These are phyloP conservation scores for Neurospora sp. DNA, from an alignment of 495 filamentous ascomycete genomes.

Conservation along the genomic window DNA sequence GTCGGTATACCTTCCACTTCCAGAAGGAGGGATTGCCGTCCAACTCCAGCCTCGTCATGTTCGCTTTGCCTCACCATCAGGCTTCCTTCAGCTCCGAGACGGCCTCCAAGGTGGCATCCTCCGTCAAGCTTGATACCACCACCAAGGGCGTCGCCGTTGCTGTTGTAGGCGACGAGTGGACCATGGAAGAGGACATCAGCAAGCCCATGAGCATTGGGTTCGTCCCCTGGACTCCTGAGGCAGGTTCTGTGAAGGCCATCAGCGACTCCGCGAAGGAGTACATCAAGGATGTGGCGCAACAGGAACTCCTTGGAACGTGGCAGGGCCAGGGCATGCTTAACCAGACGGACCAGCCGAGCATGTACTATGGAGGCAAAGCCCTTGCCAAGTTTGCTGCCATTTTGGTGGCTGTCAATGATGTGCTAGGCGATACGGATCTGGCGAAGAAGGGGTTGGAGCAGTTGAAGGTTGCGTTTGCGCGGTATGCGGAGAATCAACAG, in stretches of 20 bases:
- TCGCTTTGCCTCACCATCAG: slow-evolving; percentile 79
- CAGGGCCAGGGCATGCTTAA: slow-evolving; percentile 53
- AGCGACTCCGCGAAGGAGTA: slow-evolving; percentile 39
- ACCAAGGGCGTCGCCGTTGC: slow-evolving; percentile 76
- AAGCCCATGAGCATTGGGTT: slow-evolving; percentile 67
- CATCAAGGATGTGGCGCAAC: slow-evolving; percentile 47
- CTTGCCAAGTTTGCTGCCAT: slow-evolving; percentile 78
- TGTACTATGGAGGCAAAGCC: slow-evolving; percentile 94
- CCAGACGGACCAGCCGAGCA: slow-evolving; percentile 71
- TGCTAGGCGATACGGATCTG: slow-evolving; percentile 49
- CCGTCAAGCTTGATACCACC: slow-evolving; percentile 61
- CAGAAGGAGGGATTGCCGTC: slow-evolving; percentile 50
- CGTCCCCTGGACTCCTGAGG: slow-evolving; percentile 56
- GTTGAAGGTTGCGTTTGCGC: slow-evolving; percentile 66
- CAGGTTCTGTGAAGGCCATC: slow-evolving; percentile 41
- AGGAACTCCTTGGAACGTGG: slow-evolving; percentile 41
- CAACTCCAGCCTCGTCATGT: slow-evolving; percentile 60
- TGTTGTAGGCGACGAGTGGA: slow-evolving; percentile 68
- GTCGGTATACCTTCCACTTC: slow-evolving; percentile 65
- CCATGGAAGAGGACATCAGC: slow-evolving; percentile 53
- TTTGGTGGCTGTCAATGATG: slow-evolving; percentile 55
- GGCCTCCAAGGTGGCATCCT: slow-evolving; percentile 35
- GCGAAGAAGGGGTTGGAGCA: slow-evolving; percentile 52
- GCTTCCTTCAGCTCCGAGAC: slow-evolving; percentile 59
- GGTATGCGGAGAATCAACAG: slow-evolving; percentile 69